Percentiles rank a stretch among this genome's conserved stretches.
Evolutionary conservation across 768 basidiomycete genomes (phyloP).

Genomic region (Trametes cingulata): DNA sequence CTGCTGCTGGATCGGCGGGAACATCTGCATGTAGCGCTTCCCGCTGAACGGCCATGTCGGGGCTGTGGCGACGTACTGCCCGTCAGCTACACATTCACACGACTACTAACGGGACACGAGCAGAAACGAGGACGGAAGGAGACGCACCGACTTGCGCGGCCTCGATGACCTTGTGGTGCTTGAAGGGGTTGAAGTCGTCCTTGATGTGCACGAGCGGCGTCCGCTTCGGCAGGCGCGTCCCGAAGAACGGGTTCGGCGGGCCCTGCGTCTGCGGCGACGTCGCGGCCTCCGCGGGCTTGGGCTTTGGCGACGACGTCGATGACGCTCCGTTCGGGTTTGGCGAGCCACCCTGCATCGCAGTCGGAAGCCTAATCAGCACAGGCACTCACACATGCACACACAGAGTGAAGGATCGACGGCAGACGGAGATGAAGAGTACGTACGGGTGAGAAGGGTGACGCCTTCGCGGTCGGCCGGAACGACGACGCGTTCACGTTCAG

Average conservation of each 20-base stretch:
- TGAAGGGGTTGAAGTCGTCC: constrained; percentile 98
- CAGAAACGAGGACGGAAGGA: not conserved
- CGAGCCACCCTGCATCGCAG: constrained; percentile 31
- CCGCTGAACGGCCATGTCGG: constrained; percentile 88
- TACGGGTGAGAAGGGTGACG: constrained; percentile 58
- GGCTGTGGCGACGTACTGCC: constrained; percentile 41
- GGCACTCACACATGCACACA: constrained; percentile 32
- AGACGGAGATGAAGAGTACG: not conserved
- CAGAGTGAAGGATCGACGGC: not conserved
- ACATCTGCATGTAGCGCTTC: constrained; percentile 81
- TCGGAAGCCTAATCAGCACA: constrained; percentile 1
- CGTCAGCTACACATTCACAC: not conserved
- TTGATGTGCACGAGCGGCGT: constrained; percentile 76
- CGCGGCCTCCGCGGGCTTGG: constrained; percentile 50
- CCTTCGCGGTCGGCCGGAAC: constrained; percentile 87
- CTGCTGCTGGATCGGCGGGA: constrained; percentile 60
- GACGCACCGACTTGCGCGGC: constrained; percentile 72
- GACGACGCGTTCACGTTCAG: constrained; percentile 89
- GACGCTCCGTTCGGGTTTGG: constrained; percentile 36
- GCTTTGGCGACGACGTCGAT: constrained; percentile 61
- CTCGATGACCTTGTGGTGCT: constrained; percentile 78
- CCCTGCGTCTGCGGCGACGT: constrained; percentile 31
- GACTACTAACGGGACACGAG: not conserved
- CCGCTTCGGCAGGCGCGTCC: constrained; percentile 75
- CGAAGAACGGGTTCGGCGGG: constrained; percentile 88